Evolutionary conservation across 2,329 filamentous ascomycete species (phyloP).

Genomic region (Fusarium odoratissimum): DNA sequence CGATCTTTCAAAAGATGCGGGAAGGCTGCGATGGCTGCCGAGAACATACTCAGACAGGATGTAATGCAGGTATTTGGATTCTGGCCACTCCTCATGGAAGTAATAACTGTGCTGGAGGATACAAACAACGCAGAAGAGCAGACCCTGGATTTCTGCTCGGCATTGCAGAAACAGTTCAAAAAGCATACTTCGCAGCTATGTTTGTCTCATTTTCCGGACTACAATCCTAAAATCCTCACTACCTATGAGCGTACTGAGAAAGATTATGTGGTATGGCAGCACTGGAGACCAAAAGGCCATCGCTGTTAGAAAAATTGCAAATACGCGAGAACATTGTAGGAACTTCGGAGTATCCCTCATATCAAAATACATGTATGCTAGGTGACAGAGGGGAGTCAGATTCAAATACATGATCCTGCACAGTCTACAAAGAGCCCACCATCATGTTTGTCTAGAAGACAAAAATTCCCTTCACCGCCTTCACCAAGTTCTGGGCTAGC

Average conservation of each 20-base stretch:
- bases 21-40: background rate
- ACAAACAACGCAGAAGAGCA: fast-evolving
- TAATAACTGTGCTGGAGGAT: fast-evolving
- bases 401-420: too few relatives aligned
- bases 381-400: background rate
- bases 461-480: background rate
- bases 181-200: background rate
- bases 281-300: fast-evolving
- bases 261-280: background rate
- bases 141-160: fast-evolving
- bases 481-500: constrained; percentile 22
- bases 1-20: background rate
- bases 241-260: too few relatives aligned
- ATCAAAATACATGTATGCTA: background rate
- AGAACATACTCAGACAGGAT: background rate
- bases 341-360: background rate
- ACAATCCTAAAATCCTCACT: background rate
- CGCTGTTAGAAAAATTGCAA: fast-evolving
- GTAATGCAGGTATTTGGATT: background rate
- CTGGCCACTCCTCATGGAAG: background rate
- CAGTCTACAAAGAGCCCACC: fast-evolving
- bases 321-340: background rate
- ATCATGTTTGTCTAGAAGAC: background rate
- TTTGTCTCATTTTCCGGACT: background rate
- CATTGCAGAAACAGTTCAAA: background rate